Base-by-base conservation (phyloP, 441 rosid species). In the Melastoma candidum region DNA sequence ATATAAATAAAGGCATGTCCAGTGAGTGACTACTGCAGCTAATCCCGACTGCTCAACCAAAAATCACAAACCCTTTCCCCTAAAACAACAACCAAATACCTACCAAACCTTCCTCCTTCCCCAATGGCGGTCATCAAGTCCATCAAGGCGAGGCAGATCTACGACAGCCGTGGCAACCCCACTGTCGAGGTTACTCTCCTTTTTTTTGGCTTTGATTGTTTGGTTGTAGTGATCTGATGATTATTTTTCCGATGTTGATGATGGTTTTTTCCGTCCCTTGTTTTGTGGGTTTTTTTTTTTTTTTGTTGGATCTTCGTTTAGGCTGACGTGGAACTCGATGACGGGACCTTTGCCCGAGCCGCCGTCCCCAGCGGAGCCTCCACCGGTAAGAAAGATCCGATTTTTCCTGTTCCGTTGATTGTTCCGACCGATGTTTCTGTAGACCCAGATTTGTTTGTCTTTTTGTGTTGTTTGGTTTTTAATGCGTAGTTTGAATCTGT, bases 121-220 rank as follows among this genome's bases (percentile, higher is more conserved):
- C 10, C 60, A 8, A 84, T 84, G 87, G 82, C 72, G 2, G 74
- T 77, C 49, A 79, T 84, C 65, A 73, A 71, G 49, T 68, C 0
- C 50, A 69, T 84, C 58, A 74, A 79, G 46, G 85, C 85, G 32
- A 74, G 87, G 53, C 92, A 81, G 85, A 84, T 84, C 79, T 84
- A 78, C 68, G 92, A 84, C 69, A 84, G 85, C 71, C 83, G 87
- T 59, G 92, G 87, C 48, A 81, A 84, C 12, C 92, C 92, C 51
- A 83, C 85, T 63, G 92, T 83, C 1, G 92, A 83, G 77, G 92
- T 83, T 58, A 0, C 13, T 50, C 50, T 22, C 26, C 26, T 48
- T 9, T 7, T 24, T 41, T 14, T 2, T n/a, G 2, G 26, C 48
- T 53, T 49, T 57, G 52, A 49, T 22, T 56, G 32, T 27, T 22